phyloP scores from a whole-genome alignment of 179 eudicot species.

The Beta lomatogona region DNA sequence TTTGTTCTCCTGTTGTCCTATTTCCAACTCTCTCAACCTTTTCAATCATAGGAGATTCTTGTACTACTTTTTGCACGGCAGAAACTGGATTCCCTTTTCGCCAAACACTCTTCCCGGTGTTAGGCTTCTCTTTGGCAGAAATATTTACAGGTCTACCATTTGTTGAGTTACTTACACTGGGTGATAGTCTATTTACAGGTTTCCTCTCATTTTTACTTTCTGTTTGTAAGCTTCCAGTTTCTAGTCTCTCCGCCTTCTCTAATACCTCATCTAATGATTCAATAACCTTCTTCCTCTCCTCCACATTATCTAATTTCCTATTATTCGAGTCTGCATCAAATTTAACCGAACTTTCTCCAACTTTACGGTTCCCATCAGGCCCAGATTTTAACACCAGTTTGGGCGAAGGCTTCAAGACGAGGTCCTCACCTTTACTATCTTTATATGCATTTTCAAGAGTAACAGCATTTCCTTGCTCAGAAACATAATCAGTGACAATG shows the following conservation, averaged over 20 bases:
- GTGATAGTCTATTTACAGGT: slow-evolving; percentile 49
- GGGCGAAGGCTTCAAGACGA: slow-evolving; percentile 69
- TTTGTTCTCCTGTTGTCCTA: slow-evolving; percentile 33
- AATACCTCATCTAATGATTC: slow-evolving; percentile 85
- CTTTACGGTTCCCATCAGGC: slow-evolving; percentile 41
- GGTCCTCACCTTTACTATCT: slow-evolving; percentile 61
- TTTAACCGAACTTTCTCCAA: slow-evolving; percentile 32
- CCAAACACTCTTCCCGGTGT: slow-evolving; percentile 77
- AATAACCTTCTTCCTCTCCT: slow-evolving; percentile 72
- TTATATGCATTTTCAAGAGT: slow-evolving; percentile 64
- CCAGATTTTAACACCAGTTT: slow-evolving; percentile 62
- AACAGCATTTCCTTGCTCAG: slow-evolving; percentile 71
- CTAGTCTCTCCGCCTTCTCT: slow-evolving; percentile 87
- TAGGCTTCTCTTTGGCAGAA: slow-evolving; percentile 45
- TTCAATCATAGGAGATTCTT: slow-evolving; percentile 49
- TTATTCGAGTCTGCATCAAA: slow-evolving; percentile 34
- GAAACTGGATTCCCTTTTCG: slow-evolving; percentile 78
- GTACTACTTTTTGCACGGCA: slow-evolving; percentile 53
- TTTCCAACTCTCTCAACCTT: slow-evolving; percentile 39
- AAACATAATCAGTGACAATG: slow-evolving; percentile 65
- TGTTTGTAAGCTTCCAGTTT: slow-evolving; percentile 38
- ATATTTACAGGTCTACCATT: slow-evolving; percentile 52
- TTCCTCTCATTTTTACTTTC: slow-evolving; percentile 40
- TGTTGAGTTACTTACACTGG: slow-evolving; percentile 33
- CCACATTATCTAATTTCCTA: slow-evolving; percentile 40